Evolutionary conservation across 2,329 filamentous ascomycete species (phyloP), one percentile per base, ranked within the genome.

Genomic region (Diaporthe aspalathi): DNA sequence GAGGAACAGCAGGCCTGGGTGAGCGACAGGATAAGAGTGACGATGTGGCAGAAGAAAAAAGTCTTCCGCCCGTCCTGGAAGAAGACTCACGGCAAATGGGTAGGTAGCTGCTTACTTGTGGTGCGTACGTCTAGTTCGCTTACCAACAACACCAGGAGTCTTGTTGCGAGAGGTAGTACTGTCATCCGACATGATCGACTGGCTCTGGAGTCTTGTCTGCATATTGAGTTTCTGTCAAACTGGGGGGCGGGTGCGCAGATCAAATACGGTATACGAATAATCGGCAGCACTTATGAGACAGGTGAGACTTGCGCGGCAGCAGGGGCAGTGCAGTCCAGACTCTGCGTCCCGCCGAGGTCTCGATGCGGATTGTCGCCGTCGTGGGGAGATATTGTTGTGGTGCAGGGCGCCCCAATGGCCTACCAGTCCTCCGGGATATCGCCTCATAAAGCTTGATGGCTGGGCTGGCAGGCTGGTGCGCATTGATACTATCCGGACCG

Each of bases 201-300:
- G 56, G 56, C 11, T 29, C 38, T 6, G 14, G 38, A 14, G 47
- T 29, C 38, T 62, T 62, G 38, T 29, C 27, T 62, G 56, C 24
- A 62, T 40, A 47, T 14, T 45, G 56, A 8, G n/a, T 22, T 57
- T 47, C 4, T 16, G 7, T 29, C 24, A 11, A 32, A 5, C 3
- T n/a, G 17, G 16, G 56, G 38, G 27, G 24, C 56, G 56, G 40
- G 14, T 11, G 17, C 40, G 56, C 40, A 24, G 38, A 45, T 62
- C 56, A 45, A 62, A 62, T 62, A 62, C 54, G 52, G 40, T 9
- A 9, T 57, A 47, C 54, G 47, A 70, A 52, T 52, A 62, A 53
- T 52, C 32, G 52, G 49, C 65, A 53, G 22, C 29, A 47, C n/a
- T 73, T 70, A 29, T 72, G 70, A 56, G 70, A 70, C 38, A 70